Evolutionary conservation across 352 stramenopile genomes (phyloP).

Genomic region (Pythium grandisporangium): DNA sequence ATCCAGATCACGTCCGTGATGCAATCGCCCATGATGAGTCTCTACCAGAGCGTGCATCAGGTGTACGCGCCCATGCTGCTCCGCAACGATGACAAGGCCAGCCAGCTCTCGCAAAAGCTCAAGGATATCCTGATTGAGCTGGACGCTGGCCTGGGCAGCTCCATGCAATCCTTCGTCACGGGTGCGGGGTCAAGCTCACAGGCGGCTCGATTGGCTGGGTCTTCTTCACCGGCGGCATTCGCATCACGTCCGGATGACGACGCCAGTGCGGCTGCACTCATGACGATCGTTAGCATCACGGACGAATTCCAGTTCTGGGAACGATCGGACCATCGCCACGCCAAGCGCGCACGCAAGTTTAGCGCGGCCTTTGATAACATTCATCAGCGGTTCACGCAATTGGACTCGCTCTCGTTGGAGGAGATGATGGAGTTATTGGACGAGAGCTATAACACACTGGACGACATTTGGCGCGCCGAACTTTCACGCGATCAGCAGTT

Average conservation of each 20-base stretch:
- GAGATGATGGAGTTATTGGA: slow-evolving; percentile 86
- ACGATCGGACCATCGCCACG: slow-evolving; percentile 35
- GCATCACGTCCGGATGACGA: slow-evolving; percentile 15
- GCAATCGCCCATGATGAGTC: slow-evolving; percentile 62
- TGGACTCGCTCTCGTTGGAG: slow-evolving; percentile 52
- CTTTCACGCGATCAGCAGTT: slow-evolving; percentile 54
- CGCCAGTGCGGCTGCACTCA: slow-evolving; percentile 26
- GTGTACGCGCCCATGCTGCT: slow-evolving; percentile 78
- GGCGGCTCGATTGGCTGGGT: no score
- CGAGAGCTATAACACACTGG: slow-evolving; percentile 71
- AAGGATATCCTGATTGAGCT: slow-evolving; percentile 75
- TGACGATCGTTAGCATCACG: slow-evolving; percentile 70
- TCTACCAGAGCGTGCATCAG: slow-evolving; percentile 76
- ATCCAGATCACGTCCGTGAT: slow-evolving; percentile 63
- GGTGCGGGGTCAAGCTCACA: slow-evolving; percentile 12
- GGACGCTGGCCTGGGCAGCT: slow-evolving; percentile 42
- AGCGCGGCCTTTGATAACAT: slow-evolving; percentile 72
- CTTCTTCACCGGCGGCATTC: no score
- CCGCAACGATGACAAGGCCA: slow-evolving; percentile 26
- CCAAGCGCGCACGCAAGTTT: slow-evolving; percentile 71
- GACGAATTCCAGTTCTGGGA: slow-evolving; percentile 89
- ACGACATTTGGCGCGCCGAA: slow-evolving; percentile 86
- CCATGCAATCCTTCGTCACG: slow-evolving; percentile 15
- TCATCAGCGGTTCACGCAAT: slow-evolving; percentile 57
- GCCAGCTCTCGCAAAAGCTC: slow-evolving; percentile 62